Conservation (phyloP, 2,329 filamentous ascomycete species). For the Cucurbitaria berberidis region DNA sequence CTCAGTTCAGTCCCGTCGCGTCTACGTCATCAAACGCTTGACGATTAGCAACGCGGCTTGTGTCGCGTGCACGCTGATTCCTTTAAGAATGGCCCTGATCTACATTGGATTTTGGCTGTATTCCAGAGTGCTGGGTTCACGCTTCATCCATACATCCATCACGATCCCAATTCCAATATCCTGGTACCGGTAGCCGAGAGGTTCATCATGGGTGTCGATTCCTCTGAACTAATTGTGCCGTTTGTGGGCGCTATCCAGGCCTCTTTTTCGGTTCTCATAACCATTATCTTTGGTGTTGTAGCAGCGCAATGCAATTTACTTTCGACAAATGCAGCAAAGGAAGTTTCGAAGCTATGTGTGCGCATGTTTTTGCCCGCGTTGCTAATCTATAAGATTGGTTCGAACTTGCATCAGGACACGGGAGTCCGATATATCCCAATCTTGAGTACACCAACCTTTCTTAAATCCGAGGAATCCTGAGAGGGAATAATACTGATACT, state of each 20-base stretch:
- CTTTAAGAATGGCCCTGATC: neutral
- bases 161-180: neutral
- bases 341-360: conserved; percentile 60
- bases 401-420: conserved; percentile 57
- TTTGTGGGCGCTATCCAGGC: conserved; percentile 63
- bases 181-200: neutral
- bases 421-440: conserved; percentile 57
- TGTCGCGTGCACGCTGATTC: conserved; percentile 9
- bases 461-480: neutral
- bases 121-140: conserved; percentile 2
- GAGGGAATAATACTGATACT: conserved; percentile 13
- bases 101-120: neutral
- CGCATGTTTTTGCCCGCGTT: conserved; percentile 61
- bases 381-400: conserved; percentile 60
- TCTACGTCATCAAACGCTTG: conserved; percentile 10
- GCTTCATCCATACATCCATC: neutral
- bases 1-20: conserved; percentile 1
- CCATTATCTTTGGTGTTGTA: conserved; percentile 59
- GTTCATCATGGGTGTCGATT: conserved; percentile 27
- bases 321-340: conserved; percentile 55
- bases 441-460: conserved; percentile 44
- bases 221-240: conserved; percentile 45
- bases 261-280: conserved; percentile 60
- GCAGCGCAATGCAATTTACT: conserved; percentile 59
- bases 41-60: conserved; percentile 11